Percentiles rank a stretch among this genome's conserved stretches.
Evolutionary conservation across 352 stramenopile species (phyloP).

Genomic region (Pythium vanterpoolii): DNA sequence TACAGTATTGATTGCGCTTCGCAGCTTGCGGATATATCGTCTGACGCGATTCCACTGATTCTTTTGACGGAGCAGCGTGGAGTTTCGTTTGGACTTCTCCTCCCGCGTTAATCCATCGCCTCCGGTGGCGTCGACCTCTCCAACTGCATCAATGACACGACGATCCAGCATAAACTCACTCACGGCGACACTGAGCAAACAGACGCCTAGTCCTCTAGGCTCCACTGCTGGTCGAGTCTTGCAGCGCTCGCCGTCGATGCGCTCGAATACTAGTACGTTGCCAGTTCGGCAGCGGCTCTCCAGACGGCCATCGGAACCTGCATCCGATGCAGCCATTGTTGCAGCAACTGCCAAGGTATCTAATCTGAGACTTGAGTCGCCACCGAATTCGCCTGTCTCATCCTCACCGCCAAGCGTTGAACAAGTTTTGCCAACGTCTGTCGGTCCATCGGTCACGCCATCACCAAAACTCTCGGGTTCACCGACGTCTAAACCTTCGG

Average conservation of each 20-base stretch:
- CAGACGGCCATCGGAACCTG: slow-evolving; percentile 14
- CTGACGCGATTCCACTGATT: too few species aligned
- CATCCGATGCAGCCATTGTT: neutral
- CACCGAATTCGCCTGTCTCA: slow-evolving; percentile 1
- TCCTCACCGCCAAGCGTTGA: neutral
- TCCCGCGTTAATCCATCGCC: slow-evolving; percentile 32
- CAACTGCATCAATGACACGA: neutral
- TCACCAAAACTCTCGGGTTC: neutral
- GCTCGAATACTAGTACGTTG: neutral
- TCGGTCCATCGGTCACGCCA: neutral
- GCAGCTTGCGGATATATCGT: too few species aligned
- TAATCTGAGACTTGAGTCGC: slow-evolving; percentile 6
- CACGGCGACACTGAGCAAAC: neutral
- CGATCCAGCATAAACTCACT: slow-evolving; percentile 16
- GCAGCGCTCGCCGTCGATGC: slow-evolving; percentile 22
- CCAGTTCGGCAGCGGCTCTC: slow-evolving; percentile 16
- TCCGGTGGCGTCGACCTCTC: neutral
- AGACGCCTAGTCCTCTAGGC: neutral
- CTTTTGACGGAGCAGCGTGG: slow-evolving; percentile 22
- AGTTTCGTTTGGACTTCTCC: slow-evolving; percentile 57
- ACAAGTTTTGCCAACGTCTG: neutral
- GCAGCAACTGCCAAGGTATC: neutral
- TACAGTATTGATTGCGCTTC: slow-evolving; percentile 3
- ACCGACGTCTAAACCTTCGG: neutral
- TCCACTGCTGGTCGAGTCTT: neutral